These are phyloP conservation scores for Geranium brycei DNA, from an alignment of 345 rosid species.

Conservation along the genomic window DNA sequence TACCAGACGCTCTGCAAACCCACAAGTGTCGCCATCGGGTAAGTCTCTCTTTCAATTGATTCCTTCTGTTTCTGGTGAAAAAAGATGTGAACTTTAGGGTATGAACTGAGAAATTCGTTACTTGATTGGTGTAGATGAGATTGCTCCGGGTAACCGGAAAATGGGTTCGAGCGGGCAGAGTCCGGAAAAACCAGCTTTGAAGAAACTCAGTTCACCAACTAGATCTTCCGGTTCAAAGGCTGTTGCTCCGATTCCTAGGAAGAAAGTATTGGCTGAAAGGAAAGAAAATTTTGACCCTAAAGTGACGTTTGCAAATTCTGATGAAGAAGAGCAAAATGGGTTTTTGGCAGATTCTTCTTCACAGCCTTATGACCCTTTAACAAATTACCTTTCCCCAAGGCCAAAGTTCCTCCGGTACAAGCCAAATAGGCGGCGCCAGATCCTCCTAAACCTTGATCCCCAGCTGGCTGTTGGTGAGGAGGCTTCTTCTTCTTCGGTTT, in stretches of 20 bases:
- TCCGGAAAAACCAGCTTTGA: neutral
- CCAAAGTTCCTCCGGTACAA: slow-evolving; percentile 30
- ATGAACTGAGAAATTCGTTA: neutral
- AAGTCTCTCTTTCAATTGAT: neutral
- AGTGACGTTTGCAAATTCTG: neutral
- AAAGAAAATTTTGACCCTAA: neutral
- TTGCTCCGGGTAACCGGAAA: neutral
- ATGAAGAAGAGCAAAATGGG: neutral
- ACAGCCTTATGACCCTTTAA: slow-evolving; percentile 19
- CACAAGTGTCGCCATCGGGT: neutral
- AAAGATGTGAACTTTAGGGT: neutral
- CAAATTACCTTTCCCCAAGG: slow-evolving; percentile 25
- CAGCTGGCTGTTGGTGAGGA: neutral
- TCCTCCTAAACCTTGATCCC: slow-evolving; percentile 5
- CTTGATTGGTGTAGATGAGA: neutral
- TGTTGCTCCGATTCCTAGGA: neutral
- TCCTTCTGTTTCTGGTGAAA: neutral
- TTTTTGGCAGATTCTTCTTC: neutral
- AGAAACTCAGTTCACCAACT: no score
- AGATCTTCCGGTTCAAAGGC: neutral
- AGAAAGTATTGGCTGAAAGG: neutral
- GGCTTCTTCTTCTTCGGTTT: neutral
- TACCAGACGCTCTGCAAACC: neutral
- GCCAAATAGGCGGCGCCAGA: slow-evolving; percentile 23
- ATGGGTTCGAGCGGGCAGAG: neutral